phyloP scores from a whole-genome alignment of 495 filamentous ascomycete genomes.

The Penicillium coffeae region DNA sequence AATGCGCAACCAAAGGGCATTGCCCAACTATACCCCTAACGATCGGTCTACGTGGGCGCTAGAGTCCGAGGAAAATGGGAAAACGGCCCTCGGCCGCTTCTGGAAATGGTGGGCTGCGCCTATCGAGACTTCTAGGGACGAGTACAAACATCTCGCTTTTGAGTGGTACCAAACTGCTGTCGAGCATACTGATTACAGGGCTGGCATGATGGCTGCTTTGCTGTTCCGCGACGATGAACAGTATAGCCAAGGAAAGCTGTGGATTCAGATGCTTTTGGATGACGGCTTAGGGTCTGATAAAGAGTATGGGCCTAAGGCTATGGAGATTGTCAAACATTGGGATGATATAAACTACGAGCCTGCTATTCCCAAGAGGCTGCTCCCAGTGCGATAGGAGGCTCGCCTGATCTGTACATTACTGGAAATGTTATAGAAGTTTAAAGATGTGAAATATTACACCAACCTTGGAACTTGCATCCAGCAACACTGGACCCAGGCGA shows the following conservation, averaged over 20 bases:
- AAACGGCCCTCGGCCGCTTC: background rate
- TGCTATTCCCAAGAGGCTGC: conserved; percentile 14
- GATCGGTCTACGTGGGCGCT: background rate
- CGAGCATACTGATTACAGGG: background rate
- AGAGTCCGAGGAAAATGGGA: background rate
- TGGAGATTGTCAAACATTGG: conserved; percentile 19
- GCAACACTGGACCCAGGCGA: too few relatives aligned
- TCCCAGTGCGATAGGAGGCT: conserved; percentile 16
- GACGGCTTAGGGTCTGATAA: background rate
- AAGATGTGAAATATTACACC: too few relatives aligned
- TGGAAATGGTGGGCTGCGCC: background rate
- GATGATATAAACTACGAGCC: conserved; percentile 18
- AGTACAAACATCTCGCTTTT: background rate
- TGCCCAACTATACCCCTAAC: background rate
- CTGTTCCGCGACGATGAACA: background rate
- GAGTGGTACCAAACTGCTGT: background rate
- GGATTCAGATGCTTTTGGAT: background rate
- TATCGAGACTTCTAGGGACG: background rate
- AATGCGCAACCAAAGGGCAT: conserved; percentile 18
- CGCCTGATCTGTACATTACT: background rate
- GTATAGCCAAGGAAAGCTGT: background rate
- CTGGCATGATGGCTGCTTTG: background rate
- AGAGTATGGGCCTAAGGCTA: background rate
- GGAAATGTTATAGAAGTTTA: too few relatives aligned
- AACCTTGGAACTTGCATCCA: too few relatives aligned